Evolutionary conservation across 352 stramenopile genomes (phyloP).

Genomic region (Globisporangium nunn): DNA sequence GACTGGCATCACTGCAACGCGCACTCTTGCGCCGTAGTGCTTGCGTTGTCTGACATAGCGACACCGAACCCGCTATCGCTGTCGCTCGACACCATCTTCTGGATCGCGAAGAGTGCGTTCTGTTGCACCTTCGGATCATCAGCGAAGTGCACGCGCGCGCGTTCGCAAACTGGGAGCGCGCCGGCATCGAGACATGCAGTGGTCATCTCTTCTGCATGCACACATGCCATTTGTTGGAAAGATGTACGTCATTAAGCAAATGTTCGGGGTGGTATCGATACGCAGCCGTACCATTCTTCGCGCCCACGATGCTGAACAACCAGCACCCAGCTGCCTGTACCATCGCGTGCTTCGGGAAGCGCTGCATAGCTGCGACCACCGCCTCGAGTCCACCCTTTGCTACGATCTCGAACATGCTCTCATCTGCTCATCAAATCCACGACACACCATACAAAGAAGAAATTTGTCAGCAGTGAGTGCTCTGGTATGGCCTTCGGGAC

Average conservation of each 20-base stretch:
- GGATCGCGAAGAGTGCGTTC: conserved; percentile 37
- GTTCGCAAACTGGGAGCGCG: conserved; percentile 40
- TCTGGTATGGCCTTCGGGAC: too few species aligned
- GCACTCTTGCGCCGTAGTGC: neutral
- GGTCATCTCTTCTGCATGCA: conserved; percentile 31
- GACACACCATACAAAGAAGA: too few species aligned
- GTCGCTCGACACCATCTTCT: conserved; percentile 19
- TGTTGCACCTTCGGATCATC: conserved; percentile 45
- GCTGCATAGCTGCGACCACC: conserved; percentile 42
- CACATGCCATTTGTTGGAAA: too few species aligned
- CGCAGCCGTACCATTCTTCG: conserved; percentile 26
- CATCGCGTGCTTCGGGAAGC: conserved; percentile 32
- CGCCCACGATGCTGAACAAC: conserved; percentile 43
- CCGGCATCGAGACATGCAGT: conserved; percentile 40
- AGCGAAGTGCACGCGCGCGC: conserved; percentile 36
- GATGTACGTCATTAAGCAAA: too few species aligned
- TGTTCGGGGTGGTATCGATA: too few species aligned
- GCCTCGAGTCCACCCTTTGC: conserved; percentile 40
- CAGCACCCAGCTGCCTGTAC: conserved; percentile 49
- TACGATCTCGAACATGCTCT: conserved; percentile 51
- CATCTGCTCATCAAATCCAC: conserved; percentile 14
- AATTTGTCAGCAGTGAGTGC: too few species aligned
- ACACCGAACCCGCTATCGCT: neutral
- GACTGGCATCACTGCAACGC: conserved; percentile 5
- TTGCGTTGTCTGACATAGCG: neutral